Evolutionary conservation across 148 eudicot genomes (phyloP).

Genomic region (Pharnaceum exiguum): DNA sequence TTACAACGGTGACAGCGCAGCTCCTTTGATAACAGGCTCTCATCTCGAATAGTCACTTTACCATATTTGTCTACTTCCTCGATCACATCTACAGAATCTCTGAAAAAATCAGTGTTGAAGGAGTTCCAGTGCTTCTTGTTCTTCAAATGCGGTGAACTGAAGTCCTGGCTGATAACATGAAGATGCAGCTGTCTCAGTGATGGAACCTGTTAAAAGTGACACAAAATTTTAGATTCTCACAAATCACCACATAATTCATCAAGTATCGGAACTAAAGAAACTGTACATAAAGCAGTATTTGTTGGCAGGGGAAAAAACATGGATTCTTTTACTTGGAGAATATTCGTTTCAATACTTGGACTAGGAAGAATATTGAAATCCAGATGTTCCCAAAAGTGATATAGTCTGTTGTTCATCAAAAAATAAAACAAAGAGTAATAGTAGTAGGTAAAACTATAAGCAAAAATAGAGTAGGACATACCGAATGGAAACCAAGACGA

Average conservation of each 20-base stretch:
- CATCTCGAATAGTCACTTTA: conserved; percentile 38
- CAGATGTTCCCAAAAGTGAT: not conserved
- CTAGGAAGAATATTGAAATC: too few species aligned
- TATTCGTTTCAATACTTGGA: too few species aligned
- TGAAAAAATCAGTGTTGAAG: conserved; percentile 79
- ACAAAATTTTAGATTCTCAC: too few species aligned
- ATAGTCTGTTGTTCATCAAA: not conserved
- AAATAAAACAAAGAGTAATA: not conserved
- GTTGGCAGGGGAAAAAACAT: not conserved
- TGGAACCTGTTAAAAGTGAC: conserved; percentile 46
- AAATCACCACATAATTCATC: too few species aligned
- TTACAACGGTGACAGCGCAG: conserved; percentile 84
- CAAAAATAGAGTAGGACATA: conserved; percentile 26
- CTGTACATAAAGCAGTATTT: not conserved
- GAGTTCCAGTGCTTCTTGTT: conserved; percentile 99
- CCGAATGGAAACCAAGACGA: conserved; percentile 92
- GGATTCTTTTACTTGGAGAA: not conserved
- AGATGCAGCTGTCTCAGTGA: conserved; percentile 94
- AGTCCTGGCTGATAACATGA: conserved; percentile 94
- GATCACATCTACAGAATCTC: conserved; percentile 78
- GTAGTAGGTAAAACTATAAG: too few species aligned
- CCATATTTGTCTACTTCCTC: conserved; percentile 55
- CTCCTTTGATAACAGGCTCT: conserved; percentile 52
- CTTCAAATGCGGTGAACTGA: conserved; percentile 68
- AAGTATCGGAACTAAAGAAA: too few species aligned